These are phyloP conservation scores for Pochonia chlamydosporia DNA, from an alignment of 2,329 filamentous ascomycete genomes.

Conservation along the genomic window DNA sequence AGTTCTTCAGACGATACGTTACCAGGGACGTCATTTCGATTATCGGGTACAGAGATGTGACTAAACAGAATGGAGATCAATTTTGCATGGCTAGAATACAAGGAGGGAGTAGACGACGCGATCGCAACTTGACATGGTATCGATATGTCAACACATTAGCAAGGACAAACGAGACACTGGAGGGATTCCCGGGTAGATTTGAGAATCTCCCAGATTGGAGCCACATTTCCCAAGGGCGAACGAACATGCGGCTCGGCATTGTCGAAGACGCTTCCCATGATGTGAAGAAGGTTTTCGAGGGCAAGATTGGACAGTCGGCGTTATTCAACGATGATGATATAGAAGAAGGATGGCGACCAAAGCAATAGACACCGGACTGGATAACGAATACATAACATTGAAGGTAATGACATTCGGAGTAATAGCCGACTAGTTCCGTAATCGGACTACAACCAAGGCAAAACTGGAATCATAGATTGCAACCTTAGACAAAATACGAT, in stretches of 20 bases:
- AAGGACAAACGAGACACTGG: neutral
- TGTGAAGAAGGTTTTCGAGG: neutral
- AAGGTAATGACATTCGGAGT: too few species aligned
- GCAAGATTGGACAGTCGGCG: neutral
- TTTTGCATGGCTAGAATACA: slow-evolving; percentile 7
- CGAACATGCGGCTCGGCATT: neutral
- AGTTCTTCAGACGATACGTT: neutral
- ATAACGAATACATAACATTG: too few species aligned
- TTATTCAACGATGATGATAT: neutral
- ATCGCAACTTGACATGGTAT: slow-evolving; percentile 8
- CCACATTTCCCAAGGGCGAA: neutral
- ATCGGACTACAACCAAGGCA: too few species aligned
- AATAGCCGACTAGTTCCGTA: too few species aligned
- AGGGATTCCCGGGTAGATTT: neutral
- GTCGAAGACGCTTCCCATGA: neutral
- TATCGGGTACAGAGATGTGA: neutral
- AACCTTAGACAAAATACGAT: too few species aligned
- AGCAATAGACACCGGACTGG: too few species aligned
- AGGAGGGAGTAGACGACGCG: slow-evolving; percentile 3
- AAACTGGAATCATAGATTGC: too few species aligned
- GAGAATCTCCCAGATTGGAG: neutral
- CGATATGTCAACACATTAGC: slow-evolving; percentile 8
- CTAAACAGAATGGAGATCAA: neutral
- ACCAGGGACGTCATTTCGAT: slow-evolving; percentile 1
- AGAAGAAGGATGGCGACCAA: neutral